These are phyloP conservation scores for Yamadazyma taylorii DNA, from an alignment of 1,139 yeast species.

Conservation along the genomic window DNA sequence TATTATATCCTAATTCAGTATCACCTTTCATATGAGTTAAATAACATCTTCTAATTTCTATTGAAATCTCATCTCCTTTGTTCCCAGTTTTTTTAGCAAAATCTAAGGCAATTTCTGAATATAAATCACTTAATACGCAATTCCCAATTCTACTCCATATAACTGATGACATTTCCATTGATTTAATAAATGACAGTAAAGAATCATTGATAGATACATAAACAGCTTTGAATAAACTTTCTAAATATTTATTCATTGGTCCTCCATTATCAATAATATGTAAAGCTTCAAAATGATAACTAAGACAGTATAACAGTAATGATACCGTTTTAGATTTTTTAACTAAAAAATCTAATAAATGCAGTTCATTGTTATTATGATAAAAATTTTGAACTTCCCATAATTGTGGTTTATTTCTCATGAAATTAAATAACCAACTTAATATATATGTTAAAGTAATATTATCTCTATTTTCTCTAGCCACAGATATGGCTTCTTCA, in stretches of 20 bases:
- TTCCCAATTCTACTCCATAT: constrained; percentile 57
- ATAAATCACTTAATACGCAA: constrained; percentile 43
- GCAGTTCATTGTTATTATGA: constrained; percentile 49
- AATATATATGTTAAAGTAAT: constrained; percentile 73
- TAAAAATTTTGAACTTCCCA: constrained; percentile 43
- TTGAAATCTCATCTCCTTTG: constrained; percentile 36
- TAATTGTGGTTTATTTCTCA: constrained; percentile 64
- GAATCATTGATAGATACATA: constrained; percentile 50
- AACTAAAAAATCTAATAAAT: constrained; percentile 62
- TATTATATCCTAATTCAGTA: constrained; percentile 32
- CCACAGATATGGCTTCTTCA: constrained; percentile 85
- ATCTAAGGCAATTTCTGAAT: constrained; percentile 44
- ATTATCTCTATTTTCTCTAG: constrained; percentile 80
- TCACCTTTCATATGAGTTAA: constrained; percentile 39
- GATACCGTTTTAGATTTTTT: constrained; percentile 56
- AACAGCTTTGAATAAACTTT: constrained; percentile 53
- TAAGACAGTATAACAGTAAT: constrained; percentile 53
- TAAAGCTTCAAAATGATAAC: constrained; percentile 60
- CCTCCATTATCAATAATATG: constrained; percentile 54
- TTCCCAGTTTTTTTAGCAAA: constrained; percentile 30
- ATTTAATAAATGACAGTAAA: constrained; percentile 40
- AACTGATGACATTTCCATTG: constrained; percentile 46
- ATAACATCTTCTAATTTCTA: constrained; percentile 39
- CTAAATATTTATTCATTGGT: constrained; percentile 45
- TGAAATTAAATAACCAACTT: constrained; percentile 75